phyloP scores from a whole-genome alignment of 352 stramenopile genomes.

The Thraustochytrium sp. region DNA sequence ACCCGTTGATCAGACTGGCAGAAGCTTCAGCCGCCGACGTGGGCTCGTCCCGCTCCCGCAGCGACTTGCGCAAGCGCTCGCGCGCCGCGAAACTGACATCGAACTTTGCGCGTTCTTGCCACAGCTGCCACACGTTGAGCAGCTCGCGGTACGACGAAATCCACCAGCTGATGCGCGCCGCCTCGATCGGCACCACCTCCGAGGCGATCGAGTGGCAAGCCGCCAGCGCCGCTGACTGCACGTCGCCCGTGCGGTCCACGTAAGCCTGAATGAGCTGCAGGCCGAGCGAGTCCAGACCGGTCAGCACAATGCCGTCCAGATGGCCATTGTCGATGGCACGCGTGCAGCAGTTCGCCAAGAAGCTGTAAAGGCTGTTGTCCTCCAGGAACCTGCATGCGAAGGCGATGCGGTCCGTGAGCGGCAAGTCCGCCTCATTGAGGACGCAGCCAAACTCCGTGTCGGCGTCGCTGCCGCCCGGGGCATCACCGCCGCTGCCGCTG shows the following conservation, averaged over 20 bases:
- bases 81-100: slow-evolving; percentile 70
- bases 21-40: background rate
- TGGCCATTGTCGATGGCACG: slow-evolving; percentile 63
- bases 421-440: slow-evolving; percentile 64
- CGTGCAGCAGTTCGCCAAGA: slow-evolving; percentile 60
- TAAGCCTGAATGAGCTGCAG: slow-evolving; percentile 70
- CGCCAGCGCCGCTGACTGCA: slow-evolving; percentile 69
- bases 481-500: slow-evolving; percentile 45
- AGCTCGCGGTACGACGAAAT: slow-evolving; percentile 74
- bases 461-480: slow-evolving; percentile 61
- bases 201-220: slow-evolving; percentile 61
- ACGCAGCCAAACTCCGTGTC: slow-evolving; percentile 63
- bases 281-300: slow-evolving; percentile 59
- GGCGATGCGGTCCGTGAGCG: slow-evolving; percentile 68
- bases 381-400: slow-evolving; percentile 71
- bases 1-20: no score
- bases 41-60: slow-evolving; percentile 51
- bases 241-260: slow-evolving; percentile 67
- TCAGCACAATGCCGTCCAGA: slow-evolving; percentile 68
- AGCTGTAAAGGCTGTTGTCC: slow-evolving; percentile 61
- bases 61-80: slow-evolving; percentile 63
- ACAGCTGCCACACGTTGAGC: slow-evolving; percentile 77
- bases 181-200: slow-evolving; percentile 52
- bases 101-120: slow-evolving; percentile 72
- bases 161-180: slow-evolving; percentile 59